Conservation (phyloP, 23 red algal species). For the Chondrus crispus region DNA sequence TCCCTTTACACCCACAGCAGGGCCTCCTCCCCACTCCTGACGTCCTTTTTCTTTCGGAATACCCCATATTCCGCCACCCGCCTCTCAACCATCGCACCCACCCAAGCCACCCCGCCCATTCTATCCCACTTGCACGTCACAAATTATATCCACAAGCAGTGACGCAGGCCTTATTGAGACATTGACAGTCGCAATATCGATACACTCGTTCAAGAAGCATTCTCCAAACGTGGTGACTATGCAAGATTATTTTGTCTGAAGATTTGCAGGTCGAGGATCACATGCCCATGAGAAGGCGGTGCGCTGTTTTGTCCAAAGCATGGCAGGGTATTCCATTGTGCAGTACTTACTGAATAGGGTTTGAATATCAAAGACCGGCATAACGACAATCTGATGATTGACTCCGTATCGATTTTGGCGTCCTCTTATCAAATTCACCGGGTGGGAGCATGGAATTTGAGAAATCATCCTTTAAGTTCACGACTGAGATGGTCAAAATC, state of each 20-base stretch:
- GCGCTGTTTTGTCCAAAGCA: constrained; percentile 87
- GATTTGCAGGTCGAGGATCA: constrained; percentile 78
- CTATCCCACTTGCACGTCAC: too few species aligned
- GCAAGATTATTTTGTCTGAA: constrained; percentile 88
- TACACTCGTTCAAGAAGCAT: constrained; percentile 86
- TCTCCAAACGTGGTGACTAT: constrained; percentile 80
- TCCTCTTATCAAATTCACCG: constrained; percentile 91
- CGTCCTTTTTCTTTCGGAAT: too few species aligned
- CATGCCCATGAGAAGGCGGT: constrained; percentile 75
- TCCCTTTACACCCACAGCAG: too few species aligned
- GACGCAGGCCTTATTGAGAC: constrained; percentile 94
- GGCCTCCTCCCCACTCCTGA: too few species aligned
- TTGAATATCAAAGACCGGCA: constrained; percentile 95
- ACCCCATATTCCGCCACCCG: too few species aligned
- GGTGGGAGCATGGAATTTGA: constrained; percentile 98
- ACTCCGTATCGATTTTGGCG: constrained; percentile 99
- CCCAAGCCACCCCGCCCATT: too few species aligned
- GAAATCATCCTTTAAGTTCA: constrained; percentile 95
- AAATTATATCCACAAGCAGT: constrained; percentile 78
- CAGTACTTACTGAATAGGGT: constrained; percentile 90
- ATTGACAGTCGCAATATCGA: constrained; percentile 71
- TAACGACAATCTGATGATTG: constrained; percentile 97
- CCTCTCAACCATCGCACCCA: too few species aligned
- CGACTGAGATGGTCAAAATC: constrained; percentile 91
- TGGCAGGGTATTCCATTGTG: constrained; percentile 96